phyloP scores from a whole-genome alignment of 2,329 filamentous ascomycete genomes.

The Pestalotiopsis sp. region DNA sequence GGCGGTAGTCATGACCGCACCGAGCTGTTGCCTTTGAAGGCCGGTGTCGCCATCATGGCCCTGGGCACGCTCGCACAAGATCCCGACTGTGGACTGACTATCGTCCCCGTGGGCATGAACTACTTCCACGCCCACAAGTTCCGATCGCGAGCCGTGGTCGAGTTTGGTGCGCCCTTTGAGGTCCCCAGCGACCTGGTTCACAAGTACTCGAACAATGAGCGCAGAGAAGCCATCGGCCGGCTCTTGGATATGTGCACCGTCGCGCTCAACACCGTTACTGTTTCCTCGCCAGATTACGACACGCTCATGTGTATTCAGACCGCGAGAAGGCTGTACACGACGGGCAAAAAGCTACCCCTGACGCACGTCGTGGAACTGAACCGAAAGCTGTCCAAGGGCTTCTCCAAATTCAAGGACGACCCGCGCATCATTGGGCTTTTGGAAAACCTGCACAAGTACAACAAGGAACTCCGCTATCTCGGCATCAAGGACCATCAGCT shows the following conservation, averaged over 20 bases:
- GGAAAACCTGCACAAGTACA: slow-evolving; percentile 80
- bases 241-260: slow-evolving; percentile 87
- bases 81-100: slow-evolving; percentile 86
- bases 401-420: slow-evolving; percentile 90
- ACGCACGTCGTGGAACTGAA: slow-evolving; percentile 95
- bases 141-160: slow-evolving; percentile 90
- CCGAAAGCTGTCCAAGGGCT: slow-evolving; percentile 85
- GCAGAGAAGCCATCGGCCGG: slow-evolving; percentile 83
- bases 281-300: slow-evolving; percentile 91
- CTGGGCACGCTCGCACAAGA: slow-evolving; percentile 84
- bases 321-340: slow-evolving; percentile 88
- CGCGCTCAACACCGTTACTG: slow-evolving; percentile 83
- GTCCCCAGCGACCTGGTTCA: slow-evolving; percentile 81
- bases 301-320: slow-evolving; percentile 97
- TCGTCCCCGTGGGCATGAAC: slow-evolving; percentile 98
- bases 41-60: slow-evolving; percentile 97
- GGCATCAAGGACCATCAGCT: slow-evolving; percentile 94
- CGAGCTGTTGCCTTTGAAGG: slow-evolving; percentile 89
- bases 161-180: slow-evolving; percentile 90
- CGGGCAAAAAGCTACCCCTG: slow-evolving; percentile 88
- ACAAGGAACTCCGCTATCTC: slow-evolving; percentile 81
- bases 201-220: slow-evolving; percentile 80
- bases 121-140: slow-evolving; percentile 99
- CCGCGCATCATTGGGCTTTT: slow-evolving; percentile 78
- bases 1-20: slow-evolving; percentile 95